These are phyloP conservation scores for Spathaspora sp. DNA, from an alignment of 805 yeast species.

Conservation along the genomic window DNA sequence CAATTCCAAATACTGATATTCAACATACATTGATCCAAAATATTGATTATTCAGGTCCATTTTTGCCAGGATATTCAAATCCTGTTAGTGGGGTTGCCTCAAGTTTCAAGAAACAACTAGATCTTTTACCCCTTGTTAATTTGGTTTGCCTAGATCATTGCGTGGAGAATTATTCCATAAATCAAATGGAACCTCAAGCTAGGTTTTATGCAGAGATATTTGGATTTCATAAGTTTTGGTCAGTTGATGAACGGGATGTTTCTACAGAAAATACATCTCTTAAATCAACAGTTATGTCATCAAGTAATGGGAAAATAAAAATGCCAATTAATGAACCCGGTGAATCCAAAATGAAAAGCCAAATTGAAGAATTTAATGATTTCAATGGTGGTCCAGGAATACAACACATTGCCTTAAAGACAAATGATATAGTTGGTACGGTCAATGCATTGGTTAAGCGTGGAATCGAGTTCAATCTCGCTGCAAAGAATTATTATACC, in stretches of 20 bases:
- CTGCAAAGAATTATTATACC: conserved; percentile 56
- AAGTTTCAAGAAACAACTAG: conserved; percentile 2
- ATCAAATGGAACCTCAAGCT: conserved; percentile 57
- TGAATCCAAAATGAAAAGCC: conserved; percentile 59
- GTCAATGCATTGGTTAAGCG: conserved; percentile 51
- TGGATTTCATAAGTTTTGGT: conserved; percentile 79
- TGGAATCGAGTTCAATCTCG: conserved; percentile 67
- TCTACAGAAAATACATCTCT: conserved; percentile 67
- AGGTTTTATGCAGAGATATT: conserved; percentile 56
- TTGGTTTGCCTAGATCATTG: conserved; percentile 65
- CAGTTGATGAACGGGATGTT: conserved; percentile 78
- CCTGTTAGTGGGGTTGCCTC: conserved; percentile 1
- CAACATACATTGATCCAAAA: conserved; percentile 65
- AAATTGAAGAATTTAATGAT: conserved; percentile 77
- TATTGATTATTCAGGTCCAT: conserved; percentile 37
- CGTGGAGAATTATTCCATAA: conserved; percentile 76
- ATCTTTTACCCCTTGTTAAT: conserved; percentile 29
- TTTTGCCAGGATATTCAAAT: conserved; percentile 39
- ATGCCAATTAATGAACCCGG: conserved; percentile 90
- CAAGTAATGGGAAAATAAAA: conserved; percentile 58
- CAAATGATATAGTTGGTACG: conserved; percentile 56
- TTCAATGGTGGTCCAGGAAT: conserved; percentile 79
- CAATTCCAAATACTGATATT: conserved; percentile 52
- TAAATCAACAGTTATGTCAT: conserved; percentile 73
- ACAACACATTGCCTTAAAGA: conserved; percentile 75